These are phyloP conservation scores for Medicago ruthenica DNA, from an alignment of 306 rosid genomes.

Conservation along the genomic window DNA sequence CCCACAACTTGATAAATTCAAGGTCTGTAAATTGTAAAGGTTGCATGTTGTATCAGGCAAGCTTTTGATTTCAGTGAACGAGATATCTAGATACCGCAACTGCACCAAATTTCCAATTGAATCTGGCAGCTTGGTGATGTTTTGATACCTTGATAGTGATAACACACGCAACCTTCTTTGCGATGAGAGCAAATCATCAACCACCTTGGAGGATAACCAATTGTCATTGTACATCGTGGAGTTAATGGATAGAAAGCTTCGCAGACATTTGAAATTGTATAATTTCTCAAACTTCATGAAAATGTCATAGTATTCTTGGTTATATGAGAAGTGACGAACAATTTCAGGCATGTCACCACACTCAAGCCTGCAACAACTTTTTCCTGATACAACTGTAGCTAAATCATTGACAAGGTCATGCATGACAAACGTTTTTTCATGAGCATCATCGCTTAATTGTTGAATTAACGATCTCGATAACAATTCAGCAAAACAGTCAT, in stretches of 20 bases:
- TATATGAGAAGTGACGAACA: not conserved
- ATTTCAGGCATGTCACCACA: not conserved
- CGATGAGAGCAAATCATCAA: not conserved
- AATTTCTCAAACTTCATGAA: not conserved
- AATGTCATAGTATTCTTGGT: not conserved
- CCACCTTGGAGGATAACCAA: not conserved
- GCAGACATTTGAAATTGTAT: not conserved
- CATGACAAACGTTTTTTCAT: not conserved
- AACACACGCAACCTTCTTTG: not conserved
- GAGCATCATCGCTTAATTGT: not conserved
- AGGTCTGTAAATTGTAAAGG: not conserved
- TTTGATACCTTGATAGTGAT: not conserved
- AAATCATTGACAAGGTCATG: slow-evolving; percentile 17
- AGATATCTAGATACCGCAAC: not conserved
- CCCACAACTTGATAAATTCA: not conserved
- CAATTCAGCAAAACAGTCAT: slow-evolving; percentile 42
- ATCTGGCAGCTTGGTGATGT: not conserved
- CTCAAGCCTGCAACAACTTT: not conserved
- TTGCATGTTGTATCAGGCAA: not conserved
- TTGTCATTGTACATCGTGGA: rapidly evolving
- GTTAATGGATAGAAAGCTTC: not conserved
- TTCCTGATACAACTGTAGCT: not conserved
- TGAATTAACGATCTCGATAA: not conserved
- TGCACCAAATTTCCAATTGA: not conserved
- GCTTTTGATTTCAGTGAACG: not conserved